Percentiles rank a stretch among this genome's conserved stretches.
Evolutionary conservation across 2,329 filamentous ascomycete genomes (phyloP).

Genomic region (Colletotrichum sp.): DNA sequence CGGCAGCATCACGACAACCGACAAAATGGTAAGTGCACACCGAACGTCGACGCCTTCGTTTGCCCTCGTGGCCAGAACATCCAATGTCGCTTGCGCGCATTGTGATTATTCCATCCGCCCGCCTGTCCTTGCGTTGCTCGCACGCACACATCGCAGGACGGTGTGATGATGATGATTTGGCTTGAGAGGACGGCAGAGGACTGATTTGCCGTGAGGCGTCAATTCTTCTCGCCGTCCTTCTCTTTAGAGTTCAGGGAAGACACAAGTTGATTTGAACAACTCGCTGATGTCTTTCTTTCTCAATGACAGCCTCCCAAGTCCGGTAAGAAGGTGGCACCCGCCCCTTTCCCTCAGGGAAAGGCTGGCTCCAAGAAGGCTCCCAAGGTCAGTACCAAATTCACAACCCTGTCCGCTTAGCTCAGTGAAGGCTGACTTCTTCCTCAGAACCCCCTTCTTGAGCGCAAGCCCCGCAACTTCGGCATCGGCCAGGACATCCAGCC

Average conservation of each 20-base stretch:
- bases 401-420: background rate
- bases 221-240: conserved; percentile 36
- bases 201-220: background rate
- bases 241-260: conserved; percentile 96
- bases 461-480: conserved; percentile 95
- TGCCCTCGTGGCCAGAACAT: conserved; percentile 1
- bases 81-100: conserved; percentile 23
- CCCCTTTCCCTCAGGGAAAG: conserved; percentile 95
- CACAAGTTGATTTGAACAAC: conserved; percentile 75
- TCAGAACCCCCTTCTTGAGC: conserved; percentile 99
- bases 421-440: conserved; percentile 23
- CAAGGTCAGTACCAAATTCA: conserved; percentile 76
- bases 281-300: conserved; percentile 99
- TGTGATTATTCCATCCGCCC: conserved; percentile 36
- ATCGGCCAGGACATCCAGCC: conserved; percentile 99
- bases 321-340: conserved; percentile 97
- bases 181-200: conserved; percentile 55
- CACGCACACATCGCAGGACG: conserved; percentile 45
- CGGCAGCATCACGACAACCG: conserved; percentile 19
- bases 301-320: conserved; percentile 99
- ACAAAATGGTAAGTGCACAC: conserved; percentile 19
- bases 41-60: background rate
- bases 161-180: conserved; percentile 71
- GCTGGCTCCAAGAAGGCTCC: conserved; percentile 90
- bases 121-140: conserved; percentile 38